Conservation (phyloP, 2,329 filamentous ascomycete species). For the Dendrostoma leiphaemia region DNA sequence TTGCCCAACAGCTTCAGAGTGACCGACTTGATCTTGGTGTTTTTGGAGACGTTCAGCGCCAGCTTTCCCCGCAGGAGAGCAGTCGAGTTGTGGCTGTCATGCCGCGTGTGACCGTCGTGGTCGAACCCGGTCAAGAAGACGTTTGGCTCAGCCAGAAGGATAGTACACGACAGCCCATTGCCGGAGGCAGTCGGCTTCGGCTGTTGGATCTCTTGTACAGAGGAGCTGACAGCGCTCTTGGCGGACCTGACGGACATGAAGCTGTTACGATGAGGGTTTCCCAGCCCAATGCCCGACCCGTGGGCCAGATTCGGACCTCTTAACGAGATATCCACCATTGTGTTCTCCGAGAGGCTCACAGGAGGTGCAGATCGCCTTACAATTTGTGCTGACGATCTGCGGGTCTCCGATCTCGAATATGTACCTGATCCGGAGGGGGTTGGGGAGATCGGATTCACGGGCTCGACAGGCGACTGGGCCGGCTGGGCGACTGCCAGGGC, state of each 20-base stretch:
- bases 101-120: constrained; percentile 57
- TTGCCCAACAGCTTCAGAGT: constrained; percentile 82
- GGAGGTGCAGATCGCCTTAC: not conserved
- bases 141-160: constrained; percentile 75
- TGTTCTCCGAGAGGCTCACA: not conserved
- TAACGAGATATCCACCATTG: constrained; percentile 13
- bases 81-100: constrained; percentile 61
- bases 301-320: constrained; percentile 4
- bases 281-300: constrained; percentile 2
- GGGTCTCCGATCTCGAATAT: not conserved
- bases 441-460: not conserved
- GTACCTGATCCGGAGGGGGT: not conserved
- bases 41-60: constrained; percentile 79
- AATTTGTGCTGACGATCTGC: not conserved
- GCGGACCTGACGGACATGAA: constrained; percentile 49
- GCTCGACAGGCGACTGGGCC: not conserved
- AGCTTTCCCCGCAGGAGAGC: constrained; percentile 84
- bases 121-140: constrained; percentile 79
- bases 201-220: constrained; percentile 50
- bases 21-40: constrained; percentile 88
- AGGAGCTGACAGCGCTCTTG: constrained; percentile 50
- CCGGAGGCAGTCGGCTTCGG: constrained; percentile 73
- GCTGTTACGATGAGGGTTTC: constrained; percentile 42
- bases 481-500: not conserved
- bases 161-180: constrained; percentile 71